Conservation (phyloP, 139 green algal genomes). For the Chlorella sorokiniana region DNA sequence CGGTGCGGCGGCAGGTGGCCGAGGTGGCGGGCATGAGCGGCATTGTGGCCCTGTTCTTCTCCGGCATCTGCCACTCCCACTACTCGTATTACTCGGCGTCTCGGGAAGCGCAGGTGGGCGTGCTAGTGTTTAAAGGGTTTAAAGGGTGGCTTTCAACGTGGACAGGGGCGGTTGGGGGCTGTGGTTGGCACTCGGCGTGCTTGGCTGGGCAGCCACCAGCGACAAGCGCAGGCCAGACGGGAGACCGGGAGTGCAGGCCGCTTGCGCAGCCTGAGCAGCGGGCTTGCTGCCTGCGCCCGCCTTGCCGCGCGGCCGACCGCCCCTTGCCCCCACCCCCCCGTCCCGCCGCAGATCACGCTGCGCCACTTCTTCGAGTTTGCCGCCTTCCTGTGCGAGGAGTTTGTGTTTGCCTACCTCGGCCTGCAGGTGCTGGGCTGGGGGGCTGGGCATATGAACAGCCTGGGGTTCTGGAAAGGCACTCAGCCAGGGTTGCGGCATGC, state of each 20-base stretch:
- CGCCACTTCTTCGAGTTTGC: slow-evolving; percentile 55
- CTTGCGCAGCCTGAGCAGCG: too few species aligned
- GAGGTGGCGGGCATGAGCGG: slow-evolving; percentile 81
- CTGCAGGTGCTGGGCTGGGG: slow-evolving; percentile 57
- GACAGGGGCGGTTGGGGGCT: too few species aligned
- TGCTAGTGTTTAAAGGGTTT: background rate
- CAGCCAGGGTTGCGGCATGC: too few species aligned
- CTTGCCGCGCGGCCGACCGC: background rate
- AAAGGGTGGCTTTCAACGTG: too few species aligned
- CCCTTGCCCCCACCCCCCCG: background rate
- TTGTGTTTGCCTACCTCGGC: slow-evolving; percentile 81
- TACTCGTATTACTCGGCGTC: slow-evolving; percentile 67
- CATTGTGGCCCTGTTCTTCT: slow-evolving; percentile 90
- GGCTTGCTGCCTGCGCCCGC: background rate
- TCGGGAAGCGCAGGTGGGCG: slow-evolving; percentile 32
- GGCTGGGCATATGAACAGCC: too few species aligned
- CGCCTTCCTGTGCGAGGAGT: slow-evolving; percentile 70
- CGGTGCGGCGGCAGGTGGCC: slow-evolving; percentile 41
- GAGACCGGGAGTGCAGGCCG: too few species aligned
- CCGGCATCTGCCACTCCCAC: slow-evolving; percentile 69
- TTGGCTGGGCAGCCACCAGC: too few species aligned
- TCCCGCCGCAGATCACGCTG: slow-evolving; percentile 46
- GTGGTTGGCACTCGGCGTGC: too few species aligned
- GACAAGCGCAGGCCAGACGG: too few species aligned
- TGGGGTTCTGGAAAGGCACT: too few species aligned